Conservation (phyloP, 2,329 filamentous ascomycete genomes). For the Colletotrichum musae region DNA sequence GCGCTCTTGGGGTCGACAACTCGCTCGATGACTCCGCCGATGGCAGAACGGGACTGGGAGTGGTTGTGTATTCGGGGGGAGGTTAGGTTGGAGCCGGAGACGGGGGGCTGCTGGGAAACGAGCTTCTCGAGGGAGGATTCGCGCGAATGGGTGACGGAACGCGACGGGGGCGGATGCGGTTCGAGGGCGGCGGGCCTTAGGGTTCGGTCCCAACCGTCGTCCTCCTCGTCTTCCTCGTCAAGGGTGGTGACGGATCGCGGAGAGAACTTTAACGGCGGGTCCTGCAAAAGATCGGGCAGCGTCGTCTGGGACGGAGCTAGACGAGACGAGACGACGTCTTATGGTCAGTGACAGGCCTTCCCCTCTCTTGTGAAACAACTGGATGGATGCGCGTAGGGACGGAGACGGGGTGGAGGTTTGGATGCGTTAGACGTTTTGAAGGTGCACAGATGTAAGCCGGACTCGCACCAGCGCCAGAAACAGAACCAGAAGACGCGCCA, state of each 20-base stretch:
- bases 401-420: constrained; percentile 40
- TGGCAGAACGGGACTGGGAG: constrained; percentile 56
- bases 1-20: constrained; percentile 69
- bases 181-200: constrained; percentile 63
- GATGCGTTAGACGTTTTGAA: constrained; percentile 41
- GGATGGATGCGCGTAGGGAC: constrained; percentile 44
- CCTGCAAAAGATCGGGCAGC: constrained; percentile 68
- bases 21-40: constrained; percentile 64
- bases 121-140: constrained; percentile 72
- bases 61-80: constrained; percentile 57
- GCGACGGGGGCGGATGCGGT: constrained; percentile 49
- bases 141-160: constrained; percentile 66
- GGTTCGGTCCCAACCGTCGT: constrained; percentile 66
- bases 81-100: constrained; percentile 46
- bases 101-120: constrained; percentile 47
- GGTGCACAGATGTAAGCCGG: constrained; percentile 41
- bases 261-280: constrained; percentile 66
- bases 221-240: constrained; percentile 66
- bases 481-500: constrained; percentile 18
- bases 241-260: constrained; percentile 65
- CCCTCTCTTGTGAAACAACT: constrained; percentile 51
- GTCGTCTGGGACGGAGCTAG: constrained; percentile 73
- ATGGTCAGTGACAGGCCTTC: constrained; percentile 42
- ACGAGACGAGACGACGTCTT: constrained; percentile 42
- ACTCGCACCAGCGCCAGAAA: constrained; percentile 27